A percentile compares a stretch with the other conserved stretches of the same genome.
These are phyloP conservation scores for Cytospora schulzeri DNA, from an alignment of 2,329 filamentous ascomycete species.

Conservation along the genomic window DNA sequence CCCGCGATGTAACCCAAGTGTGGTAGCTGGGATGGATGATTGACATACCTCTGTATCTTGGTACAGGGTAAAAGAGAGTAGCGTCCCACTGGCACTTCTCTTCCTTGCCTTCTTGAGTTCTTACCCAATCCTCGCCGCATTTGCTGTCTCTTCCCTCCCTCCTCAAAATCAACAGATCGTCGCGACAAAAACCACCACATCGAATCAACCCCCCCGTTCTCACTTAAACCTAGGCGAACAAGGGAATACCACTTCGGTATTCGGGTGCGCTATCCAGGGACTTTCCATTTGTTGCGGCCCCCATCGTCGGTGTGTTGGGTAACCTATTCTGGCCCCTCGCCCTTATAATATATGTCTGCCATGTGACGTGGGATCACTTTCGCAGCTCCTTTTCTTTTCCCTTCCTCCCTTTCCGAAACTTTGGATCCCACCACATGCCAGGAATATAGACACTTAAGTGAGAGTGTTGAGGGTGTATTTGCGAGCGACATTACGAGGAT, in stretches of 20 bases:
- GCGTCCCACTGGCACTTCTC: constrained; percentile 21
- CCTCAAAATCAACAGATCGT: background rate
- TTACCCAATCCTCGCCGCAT: constrained; percentile 9
- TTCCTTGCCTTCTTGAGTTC: constrained; percentile 14
- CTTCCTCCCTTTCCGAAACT: background rate
- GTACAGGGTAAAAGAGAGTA: constrained; percentile 24
- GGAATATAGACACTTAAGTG: constrained; percentile 1
- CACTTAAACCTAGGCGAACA: background rate
- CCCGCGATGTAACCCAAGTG: constrained; percentile 26
- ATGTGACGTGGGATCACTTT: constrained; percentile 15
- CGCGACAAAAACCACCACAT: background rate
- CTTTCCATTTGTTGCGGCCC: background rate
- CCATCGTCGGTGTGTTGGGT: background rate
- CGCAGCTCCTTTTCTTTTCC: background rate
- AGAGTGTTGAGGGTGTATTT: constrained; percentile 13
- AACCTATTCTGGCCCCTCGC: background rate
- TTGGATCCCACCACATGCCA: constrained; percentile 18
- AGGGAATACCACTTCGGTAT: background rate
- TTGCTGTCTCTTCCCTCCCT: background rate
- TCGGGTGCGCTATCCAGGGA: background rate
- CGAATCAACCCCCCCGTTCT: background rate
- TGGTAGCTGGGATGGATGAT: constrained; percentile 21
- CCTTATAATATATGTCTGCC: constrained; percentile 20
- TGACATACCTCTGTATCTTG: constrained; percentile 10
- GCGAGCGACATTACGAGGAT: constrained; percentile 26